phyloP scores from a whole-genome alignment of 2,329 filamentous ascomycete genomes.

The Curvularia spicifera region DNA sequence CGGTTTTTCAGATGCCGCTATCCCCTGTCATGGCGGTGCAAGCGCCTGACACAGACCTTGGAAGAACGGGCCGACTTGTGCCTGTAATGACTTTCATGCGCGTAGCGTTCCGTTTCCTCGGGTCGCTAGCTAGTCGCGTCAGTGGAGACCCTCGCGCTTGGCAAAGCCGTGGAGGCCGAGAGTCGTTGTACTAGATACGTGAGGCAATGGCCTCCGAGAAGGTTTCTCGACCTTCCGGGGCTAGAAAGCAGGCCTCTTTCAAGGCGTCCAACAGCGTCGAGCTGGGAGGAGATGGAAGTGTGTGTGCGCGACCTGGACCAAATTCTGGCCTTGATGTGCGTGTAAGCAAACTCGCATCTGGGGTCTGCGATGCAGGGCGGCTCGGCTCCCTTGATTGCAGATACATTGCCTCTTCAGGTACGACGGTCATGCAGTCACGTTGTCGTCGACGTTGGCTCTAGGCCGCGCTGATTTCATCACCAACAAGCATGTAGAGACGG shows the following conservation, averaged over 20 bases:
- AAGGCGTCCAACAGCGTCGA: slow-evolving; percentile 8
- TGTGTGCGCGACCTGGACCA: too few species aligned
- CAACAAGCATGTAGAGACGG: slow-evolving; percentile 9
- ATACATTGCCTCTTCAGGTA: slow-evolving; percentile 8
- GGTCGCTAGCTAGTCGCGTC: slow-evolving; percentile 9
- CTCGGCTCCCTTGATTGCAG: slow-evolving; percentile 12
- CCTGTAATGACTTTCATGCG: slow-evolving; percentile 16
- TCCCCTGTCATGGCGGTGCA: slow-evolving; percentile 10
- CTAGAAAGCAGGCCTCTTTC: slow-evolving; percentile 1
- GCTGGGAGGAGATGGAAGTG: not conserved
- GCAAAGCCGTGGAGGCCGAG: slow-evolving; percentile 11
- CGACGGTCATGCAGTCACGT: slow-evolving; percentile 6
- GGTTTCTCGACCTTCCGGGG: not conserved
- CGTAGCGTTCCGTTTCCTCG: slow-evolving; percentile 17
- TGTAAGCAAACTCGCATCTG: not conserved
- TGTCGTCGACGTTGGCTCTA: slow-evolving; percentile 14
- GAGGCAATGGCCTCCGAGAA: slow-evolving; percentile 8
- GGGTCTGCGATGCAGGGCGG: slow-evolving; percentile 8
- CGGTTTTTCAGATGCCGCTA: not conserved
- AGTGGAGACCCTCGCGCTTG: slow-evolving; percentile 10
- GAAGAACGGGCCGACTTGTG: slow-evolving; percentile 24
- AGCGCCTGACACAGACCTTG: slow-evolving; percentile 21
- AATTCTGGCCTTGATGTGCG: too few species aligned
- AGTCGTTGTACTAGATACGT: slow-evolving; percentile 5
- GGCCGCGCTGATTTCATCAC: slow-evolving; percentile 13